These are phyloP conservation scores for Auxenochlorella pyrenoidosa DNA, from an alignment of 139 green algal species.

Conservation along the genomic window DNA sequence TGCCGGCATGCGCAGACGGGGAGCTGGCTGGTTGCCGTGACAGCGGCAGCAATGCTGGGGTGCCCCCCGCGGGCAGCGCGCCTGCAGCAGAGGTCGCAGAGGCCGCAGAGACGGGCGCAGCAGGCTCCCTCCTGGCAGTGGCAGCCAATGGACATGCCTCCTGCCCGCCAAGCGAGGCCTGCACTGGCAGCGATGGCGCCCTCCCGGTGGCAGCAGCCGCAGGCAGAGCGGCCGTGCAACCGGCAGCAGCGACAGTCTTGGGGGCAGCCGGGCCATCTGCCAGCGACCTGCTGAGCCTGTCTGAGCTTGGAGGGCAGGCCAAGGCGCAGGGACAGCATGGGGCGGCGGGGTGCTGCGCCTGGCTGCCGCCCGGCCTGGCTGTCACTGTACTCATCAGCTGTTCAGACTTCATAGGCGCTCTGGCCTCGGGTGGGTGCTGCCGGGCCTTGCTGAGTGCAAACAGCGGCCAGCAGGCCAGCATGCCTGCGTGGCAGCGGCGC, in stretches of 20 bases:
- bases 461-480: neutral
- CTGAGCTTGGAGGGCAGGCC: neutral
- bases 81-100: neutral
- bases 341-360: neutral
- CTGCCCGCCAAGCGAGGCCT: no score
- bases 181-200: no score
- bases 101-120: neutral
- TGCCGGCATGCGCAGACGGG: neutral
- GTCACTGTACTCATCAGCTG: conserved; percentile 45
- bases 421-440: conserved; percentile 48
- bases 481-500: neutral
- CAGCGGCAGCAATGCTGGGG: neutral
- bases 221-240: no score
- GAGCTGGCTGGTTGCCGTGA: neutral
- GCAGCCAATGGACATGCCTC: neutral
- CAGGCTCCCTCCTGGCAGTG: neutral
- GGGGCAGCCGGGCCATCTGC: neutral
- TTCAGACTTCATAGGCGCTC: conserved; percentile 46
- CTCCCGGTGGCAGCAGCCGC: neutral
- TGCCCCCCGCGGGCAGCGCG: no score
- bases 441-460: no score
- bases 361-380: conserved; percentile 20
- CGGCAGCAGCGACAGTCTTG: neutral
- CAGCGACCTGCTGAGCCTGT: neutral
- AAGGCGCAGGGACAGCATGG: neutral